Evolutionary conservation across 2,329 filamentous ascomycete genomes (phyloP).

Genomic region (Stagonosporopsis cucurbitacearum): DNA sequence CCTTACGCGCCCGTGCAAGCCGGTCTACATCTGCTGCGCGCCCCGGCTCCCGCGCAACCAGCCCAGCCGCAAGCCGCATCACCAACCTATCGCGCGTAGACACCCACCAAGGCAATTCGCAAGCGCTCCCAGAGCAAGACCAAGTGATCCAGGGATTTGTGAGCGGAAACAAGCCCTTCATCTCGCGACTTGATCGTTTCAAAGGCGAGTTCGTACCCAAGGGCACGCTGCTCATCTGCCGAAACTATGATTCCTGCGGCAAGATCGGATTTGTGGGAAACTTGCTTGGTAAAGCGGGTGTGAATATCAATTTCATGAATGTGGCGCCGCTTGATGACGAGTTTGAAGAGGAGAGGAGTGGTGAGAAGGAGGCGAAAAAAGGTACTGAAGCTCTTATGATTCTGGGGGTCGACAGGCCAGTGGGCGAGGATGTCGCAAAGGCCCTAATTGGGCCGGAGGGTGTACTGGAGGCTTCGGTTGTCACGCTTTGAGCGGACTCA

Average conservation of each 20-base stretch:
- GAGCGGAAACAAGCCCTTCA: conserved; percentile 68
- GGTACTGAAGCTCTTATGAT: conserved; percentile 81
- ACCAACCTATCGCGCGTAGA: conserved; percentile 1
- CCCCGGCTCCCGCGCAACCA: conserved; percentile 33
- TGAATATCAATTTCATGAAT: conserved; percentile 84
- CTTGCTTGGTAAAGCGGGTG: conserved; percentile 69
- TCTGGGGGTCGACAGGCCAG: conserved; percentile 71
- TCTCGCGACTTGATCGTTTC: conserved; percentile 76
- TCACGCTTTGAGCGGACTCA: conserved; percentile 48
- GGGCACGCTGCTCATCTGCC: conserved; percentile 76
- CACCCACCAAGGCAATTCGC: conserved; percentile 8
- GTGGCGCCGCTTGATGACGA: conserved; percentile 63
- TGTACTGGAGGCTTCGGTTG: conserved; percentile 59
- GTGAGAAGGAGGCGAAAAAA: conserved; percentile 34
- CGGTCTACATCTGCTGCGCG: conserved; percentile 44
- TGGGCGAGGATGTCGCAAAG: conserved; percentile 63
- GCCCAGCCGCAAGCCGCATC: conserved; percentile 30
- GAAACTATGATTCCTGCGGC: conserved; percentile 81
- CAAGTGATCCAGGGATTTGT: conserved; percentile 71
- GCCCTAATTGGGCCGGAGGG: conserved; percentile 58
- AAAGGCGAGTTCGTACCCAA: conserved; percentile 74
- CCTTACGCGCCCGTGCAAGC: conserved; percentile 63
- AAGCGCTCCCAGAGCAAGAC: conserved; percentile 43
- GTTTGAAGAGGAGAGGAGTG: conserved; percentile 34
- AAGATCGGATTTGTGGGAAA: conserved; percentile 83